These are phyloP conservation scores for Iris pallida DNA, from an alignment of 116 monocot species.

Conservation along the genomic window DNA sequence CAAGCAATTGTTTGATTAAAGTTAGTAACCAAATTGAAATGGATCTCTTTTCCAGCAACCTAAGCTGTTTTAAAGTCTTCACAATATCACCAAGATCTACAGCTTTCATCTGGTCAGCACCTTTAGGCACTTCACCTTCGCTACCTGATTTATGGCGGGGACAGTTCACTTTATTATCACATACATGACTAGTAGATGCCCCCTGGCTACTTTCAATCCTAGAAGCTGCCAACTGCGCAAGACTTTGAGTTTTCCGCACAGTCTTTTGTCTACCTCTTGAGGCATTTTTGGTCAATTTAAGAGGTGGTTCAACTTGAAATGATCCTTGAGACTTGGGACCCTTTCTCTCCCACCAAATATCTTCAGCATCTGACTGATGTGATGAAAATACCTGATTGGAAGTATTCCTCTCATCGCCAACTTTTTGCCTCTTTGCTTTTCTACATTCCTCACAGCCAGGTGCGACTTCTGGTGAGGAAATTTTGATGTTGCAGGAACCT, in stretches of 20 bases:
- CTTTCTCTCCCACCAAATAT: slow-evolving; percentile 89
- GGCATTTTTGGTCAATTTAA: slow-evolving; percentile 53
- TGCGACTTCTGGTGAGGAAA: slow-evolving; percentile 45
- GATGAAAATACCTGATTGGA: slow-evolving; percentile 33
- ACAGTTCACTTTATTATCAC: slow-evolving; percentile 73
- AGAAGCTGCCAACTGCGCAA: slow-evolving; percentile 77
- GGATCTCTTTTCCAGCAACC: slow-evolving; percentile 73
- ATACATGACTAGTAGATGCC: slow-evolving; percentile 94
- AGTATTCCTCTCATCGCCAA: slow-evolving; percentile 45
- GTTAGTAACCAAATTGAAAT: slow-evolving; percentile 74
- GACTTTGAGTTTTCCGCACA: slow-evolving; percentile 86
- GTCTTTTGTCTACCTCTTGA: slow-evolving; percentile 75
- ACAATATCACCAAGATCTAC: slow-evolving; percentile 54
- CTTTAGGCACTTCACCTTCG: slow-evolving; percentile 44
- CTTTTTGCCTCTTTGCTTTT: slow-evolving; percentile 64
- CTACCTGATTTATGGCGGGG: slow-evolving; percentile 57
- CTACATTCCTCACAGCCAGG: slow-evolving; percentile 69
- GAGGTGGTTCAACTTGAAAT: slow-evolving; percentile 54
- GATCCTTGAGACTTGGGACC: slow-evolving; percentile 63
- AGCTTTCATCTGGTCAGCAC: slow-evolving; percentile 28
- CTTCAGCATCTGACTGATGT: slow-evolving; percentile 76
- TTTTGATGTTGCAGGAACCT: slow-evolving; percentile 35
- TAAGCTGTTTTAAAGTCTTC: slow-evolving; percentile 57
- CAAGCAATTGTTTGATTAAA: slow-evolving; percentile 51
- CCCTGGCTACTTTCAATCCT: slow-evolving; percentile 93